Evolutionary conservation across 257 asterid genomes (phyloP), one percentile per base, ranked within the genome.

Genomic region (Jaltomata sinuosa): DNA sequence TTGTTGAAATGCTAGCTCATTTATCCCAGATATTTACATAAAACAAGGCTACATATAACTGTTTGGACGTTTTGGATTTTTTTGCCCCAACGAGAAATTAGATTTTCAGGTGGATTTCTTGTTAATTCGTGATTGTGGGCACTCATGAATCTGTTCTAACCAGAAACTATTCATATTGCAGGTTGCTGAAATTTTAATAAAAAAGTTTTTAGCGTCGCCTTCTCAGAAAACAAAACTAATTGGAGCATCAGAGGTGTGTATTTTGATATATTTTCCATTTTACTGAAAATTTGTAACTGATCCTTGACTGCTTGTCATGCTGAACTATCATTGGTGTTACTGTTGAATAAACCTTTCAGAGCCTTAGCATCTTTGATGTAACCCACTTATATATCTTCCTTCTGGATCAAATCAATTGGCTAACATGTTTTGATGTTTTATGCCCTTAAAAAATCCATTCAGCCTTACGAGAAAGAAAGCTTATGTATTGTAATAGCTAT

Each of bases 211-310:
- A 89, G 93, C 96, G 82, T 94, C 98, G 57, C 92, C 98, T 79
- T 83, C 93, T 40, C 98, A 95, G 85, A 95, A 94, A 84, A 91
- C 94, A 81, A 97, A 94, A 95, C 92, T 97, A 84, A 85, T 97
- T 64, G 95, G 91, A 80, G 96, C 97, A 85, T n/a, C 95, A 19
- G 94, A 95, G 97, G 98, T 94, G 59, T 74, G 65, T 65, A 36
- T 8, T 79, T 62, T 27, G 85, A 5, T 79, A 53, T 57, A 55
- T 38, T 25, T 62, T 52, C 27, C 64, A 54, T 47, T n/a, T n/a
- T 32, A 59, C 65, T 61, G 40, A 32, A 31, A 69, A 77, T 77
- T 16, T 77, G 64, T 18, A 65, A 32, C 68, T 29, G 82, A 50
- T 29, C 61, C 54, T 76, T 77, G 27, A 77, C 62, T 77, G 62